Conservation (phyloP, 2,329 filamentous ascomycete species). For the Claviceps pusilla region DNA sequence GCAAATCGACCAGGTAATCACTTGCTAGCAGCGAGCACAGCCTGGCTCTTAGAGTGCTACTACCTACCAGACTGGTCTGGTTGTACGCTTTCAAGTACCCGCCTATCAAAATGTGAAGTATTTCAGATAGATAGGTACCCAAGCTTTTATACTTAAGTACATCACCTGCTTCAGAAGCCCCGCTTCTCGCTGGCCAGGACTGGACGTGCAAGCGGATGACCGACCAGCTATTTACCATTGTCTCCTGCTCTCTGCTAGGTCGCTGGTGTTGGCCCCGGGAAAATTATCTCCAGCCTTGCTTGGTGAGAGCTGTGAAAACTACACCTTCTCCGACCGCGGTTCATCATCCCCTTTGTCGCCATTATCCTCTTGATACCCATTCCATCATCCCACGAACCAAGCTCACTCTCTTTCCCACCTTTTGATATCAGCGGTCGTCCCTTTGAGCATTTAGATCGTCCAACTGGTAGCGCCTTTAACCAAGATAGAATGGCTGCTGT, state of each 20-base stretch:
- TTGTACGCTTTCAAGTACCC: neutral
- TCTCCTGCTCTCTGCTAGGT: slow-evolving; percentile 9
- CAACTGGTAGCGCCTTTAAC: slow-evolving; percentile 10
- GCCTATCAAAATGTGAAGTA: no score
- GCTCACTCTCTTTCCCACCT: slow-evolving; percentile 1
- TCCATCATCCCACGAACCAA: slow-evolving; percentile 11
- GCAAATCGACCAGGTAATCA: neutral
- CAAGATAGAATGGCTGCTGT: slow-evolving; percentile 29
- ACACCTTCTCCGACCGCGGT: slow-evolving; percentile 15
- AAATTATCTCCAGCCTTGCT: slow-evolving; percentile 20
- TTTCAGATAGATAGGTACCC: no score
- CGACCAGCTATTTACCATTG: neutral
- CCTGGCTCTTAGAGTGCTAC: neutral
- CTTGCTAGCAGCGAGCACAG: neutral
- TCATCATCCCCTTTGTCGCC: slow-evolving; percentile 13
- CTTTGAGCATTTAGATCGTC: slow-evolving; percentile 3
- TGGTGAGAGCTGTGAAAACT: slow-evolving; percentile 18
- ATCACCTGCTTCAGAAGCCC: neutral
- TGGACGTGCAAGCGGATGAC: neutral
- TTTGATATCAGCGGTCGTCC: neutral
- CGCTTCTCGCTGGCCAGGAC: neutral
- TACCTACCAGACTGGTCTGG: neutral
- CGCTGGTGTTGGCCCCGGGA: slow-evolving; percentile 5
- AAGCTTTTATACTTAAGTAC: no score
- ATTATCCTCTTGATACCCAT: slow-evolving; percentile 20